phyloP scores from a whole-genome alignment of 768 basidiomycete species.

The Hydnomerulius pinastri region DNA sequence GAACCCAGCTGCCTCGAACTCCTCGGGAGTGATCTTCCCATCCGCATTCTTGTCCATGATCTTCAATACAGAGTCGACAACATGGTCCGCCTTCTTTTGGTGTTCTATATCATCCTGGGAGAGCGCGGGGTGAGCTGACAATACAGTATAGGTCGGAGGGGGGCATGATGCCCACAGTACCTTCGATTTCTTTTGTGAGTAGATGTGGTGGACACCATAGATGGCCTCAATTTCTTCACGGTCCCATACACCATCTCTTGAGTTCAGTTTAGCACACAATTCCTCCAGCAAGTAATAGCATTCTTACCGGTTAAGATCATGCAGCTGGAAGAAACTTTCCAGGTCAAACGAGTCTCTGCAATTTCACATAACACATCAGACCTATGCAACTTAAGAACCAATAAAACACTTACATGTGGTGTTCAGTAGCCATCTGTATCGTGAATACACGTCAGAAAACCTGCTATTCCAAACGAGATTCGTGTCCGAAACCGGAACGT shows the following conservation, averaged over 20 bases:
- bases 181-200: conserved; percentile 80
- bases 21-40: conserved; percentile 64
- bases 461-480: conserved; percentile 1
- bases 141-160: neutral
- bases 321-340: conserved; percentile 91
- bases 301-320: conserved; percentile 83
- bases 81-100: conserved; percentile 76
- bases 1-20: conserved; percentile 72
- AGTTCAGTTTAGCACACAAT: neutral
- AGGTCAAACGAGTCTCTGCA: conserved; percentile 78
- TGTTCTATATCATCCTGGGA: conserved; percentile 75
- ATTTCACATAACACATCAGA: neutral
- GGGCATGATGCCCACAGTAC: conserved; percentile 34
- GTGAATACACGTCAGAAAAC: conserved; percentile 16
- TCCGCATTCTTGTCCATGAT: conserved; percentile 76
- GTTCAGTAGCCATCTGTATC: conserved; percentile 81
- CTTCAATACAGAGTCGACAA: conserved; percentile 71
- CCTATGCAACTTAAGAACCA: neutral
- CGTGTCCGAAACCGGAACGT: conserved; percentile 7
- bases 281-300: neutral
- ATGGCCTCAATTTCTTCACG: conserved; percentile 90
- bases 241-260: conserved; percentile 81
- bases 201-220: conserved; percentile 94
- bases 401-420: conserved; percentile 66
- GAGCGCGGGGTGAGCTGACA: neutral